These are phyloP conservation scores for Cyberlindnera maclurae DNA, from an alignment of 805 yeast species.

Conservation along the genomic window DNA sequence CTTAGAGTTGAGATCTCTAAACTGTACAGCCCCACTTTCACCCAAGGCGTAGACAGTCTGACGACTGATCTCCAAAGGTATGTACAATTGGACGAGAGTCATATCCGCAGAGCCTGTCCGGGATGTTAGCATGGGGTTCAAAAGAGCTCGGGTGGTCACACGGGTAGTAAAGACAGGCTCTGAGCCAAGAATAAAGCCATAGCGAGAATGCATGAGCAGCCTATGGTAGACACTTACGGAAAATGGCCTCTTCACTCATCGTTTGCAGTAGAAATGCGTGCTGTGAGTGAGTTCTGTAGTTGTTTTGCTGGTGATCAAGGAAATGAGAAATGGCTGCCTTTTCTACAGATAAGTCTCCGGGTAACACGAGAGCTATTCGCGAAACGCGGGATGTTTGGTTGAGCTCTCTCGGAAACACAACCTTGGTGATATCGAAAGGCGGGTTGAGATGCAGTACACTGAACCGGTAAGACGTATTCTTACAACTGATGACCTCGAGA, in stretches of 20 bases:
- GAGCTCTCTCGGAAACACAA: too few relatives aligned
- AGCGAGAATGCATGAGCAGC: too few relatives aligned
- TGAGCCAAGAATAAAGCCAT: too few relatives aligned
- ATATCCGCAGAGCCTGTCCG: constrained; percentile 85
- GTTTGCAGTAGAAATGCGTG: constrained; percentile 5
- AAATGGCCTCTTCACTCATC: constrained; percentile 32
- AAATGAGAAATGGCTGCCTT: constrained; percentile 1
- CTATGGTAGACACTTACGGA: constrained; percentile 25
- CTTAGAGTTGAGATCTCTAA: constrained; percentile 81
- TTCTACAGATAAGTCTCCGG: not conserved
- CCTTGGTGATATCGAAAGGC: not conserved
- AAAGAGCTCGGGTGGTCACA: too few relatives aligned
- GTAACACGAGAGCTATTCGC: not conserved
- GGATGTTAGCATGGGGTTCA: too few relatives aligned
- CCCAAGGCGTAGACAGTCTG: constrained; percentile 84
- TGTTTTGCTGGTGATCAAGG: not conserved
- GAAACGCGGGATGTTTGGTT: too few relatives aligned
- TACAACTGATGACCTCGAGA: constrained; percentile 50
- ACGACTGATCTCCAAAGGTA: constrained; percentile 86
- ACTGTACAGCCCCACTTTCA: constrained; percentile 78
- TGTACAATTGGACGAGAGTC: constrained; percentile 88
- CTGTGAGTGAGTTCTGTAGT: too few relatives aligned
- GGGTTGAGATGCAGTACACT: not conserved
- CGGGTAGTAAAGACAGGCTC: too few relatives aligned
- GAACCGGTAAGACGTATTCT: constrained; percentile 41